Evolutionary conservation across 176 grass and related monocot genomes (phyloP).

Genomic region (Aechmea fasciata): DNA sequence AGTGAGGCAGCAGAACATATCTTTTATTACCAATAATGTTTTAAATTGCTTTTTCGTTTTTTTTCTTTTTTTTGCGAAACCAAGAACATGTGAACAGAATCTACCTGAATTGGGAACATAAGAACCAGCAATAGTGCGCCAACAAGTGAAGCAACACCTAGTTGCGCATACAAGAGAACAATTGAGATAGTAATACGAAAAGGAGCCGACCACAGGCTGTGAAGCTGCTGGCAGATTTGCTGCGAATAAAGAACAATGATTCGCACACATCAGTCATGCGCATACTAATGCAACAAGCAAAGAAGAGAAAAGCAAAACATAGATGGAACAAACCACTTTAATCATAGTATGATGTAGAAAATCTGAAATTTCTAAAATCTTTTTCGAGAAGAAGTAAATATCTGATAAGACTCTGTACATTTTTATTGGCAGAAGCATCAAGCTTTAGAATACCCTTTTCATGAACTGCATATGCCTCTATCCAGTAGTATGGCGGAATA

Average conservation of each 20-base stretch:
- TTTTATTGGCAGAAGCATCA: too few species aligned
- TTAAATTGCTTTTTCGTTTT: too few species aligned
- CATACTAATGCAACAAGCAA: conserved; percentile 2
- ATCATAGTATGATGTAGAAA: too few species aligned
- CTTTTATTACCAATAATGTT: neutral
- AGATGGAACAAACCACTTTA: neutral
- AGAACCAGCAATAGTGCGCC: conserved; percentile 77
- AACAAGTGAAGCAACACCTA: conserved; percentile 73
- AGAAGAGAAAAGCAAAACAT: neutral
- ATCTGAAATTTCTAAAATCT: too few species aligned
- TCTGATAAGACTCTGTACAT: too few species aligned
- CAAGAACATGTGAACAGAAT: neutral
- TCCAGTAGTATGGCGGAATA: conserved; percentile 6
- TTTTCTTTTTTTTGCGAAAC: neutral
- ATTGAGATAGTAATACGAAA: conserved; percentile 85
- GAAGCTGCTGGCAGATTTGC: conserved; percentile 97
- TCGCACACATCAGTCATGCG: neutral
- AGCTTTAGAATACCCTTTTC: too few species aligned
- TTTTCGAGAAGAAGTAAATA: too few species aligned
- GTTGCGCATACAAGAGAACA: conserved; percentile 66
- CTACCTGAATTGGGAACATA: conserved; percentile 90
- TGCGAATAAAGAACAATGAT: conserved; percentile 31
- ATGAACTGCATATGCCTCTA: neutral
- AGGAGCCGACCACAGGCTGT: conserved; percentile 99
- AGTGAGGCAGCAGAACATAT: neutral